Percentiles rank a stretch among this genome's conserved stretches.
phyloP scores from a whole-genome alignment of 2,329 filamentous ascomycete genomes.

The Fusarium clavum region DNA sequence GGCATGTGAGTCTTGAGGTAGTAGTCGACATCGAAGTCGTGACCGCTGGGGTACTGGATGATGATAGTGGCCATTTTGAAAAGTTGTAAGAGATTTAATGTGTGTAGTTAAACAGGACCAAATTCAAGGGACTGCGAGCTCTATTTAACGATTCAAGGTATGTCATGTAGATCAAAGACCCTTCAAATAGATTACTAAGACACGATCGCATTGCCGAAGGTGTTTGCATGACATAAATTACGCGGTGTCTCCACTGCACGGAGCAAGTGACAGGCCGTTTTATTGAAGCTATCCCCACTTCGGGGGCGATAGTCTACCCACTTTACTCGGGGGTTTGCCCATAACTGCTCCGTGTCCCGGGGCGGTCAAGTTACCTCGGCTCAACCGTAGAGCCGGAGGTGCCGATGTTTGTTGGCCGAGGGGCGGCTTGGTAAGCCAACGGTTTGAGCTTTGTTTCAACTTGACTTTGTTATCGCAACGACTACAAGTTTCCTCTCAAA shows the following conservation, averaged over 20 bases:
- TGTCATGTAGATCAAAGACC: neutral
- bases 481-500: no score
- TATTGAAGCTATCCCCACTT: neutral
- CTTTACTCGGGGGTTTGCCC: neutral
- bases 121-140: no score
- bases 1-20: constrained; percentile 20
- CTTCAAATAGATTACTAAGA: neutral
- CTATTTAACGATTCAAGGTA: neutral
- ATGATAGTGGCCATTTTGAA: constrained; percentile 9
- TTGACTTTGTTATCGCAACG: no score
- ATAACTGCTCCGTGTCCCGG: neutral
- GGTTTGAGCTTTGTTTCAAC: no score
- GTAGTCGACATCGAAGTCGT: constrained; percentile 26
- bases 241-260: neutral
- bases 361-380: neutral
- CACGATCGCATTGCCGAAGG: neutral
- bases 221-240: neutral
- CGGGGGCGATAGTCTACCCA: neutral
- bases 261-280: neutral
- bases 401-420: neutral
- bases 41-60: constrained; percentile 18
- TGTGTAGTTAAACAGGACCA: no score
- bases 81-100: neutral
- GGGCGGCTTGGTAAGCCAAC: neutral
- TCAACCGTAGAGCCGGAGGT: neutral